Conservation (phyloP, 2,329 filamentous ascomycete genomes). For the Hymenoscyphus linearis region DNA sequence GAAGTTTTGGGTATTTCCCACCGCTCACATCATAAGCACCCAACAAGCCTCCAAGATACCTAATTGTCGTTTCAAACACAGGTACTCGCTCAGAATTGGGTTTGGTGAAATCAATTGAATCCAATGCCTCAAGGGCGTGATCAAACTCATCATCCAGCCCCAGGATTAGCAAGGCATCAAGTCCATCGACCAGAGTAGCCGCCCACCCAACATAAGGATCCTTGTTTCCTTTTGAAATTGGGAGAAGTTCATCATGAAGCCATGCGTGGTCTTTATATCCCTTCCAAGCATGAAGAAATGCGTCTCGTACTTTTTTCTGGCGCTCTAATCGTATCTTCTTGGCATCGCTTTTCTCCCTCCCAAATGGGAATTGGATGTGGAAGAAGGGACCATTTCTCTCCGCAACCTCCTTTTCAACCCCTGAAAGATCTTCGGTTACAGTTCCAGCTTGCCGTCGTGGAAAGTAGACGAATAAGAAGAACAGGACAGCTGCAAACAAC, state of each 20-base stretch:
- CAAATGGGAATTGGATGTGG: neutral
- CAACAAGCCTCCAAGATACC: slow-evolving; percentile 22
- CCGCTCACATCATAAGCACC: slow-evolving; percentile 36
- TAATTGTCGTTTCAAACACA: slow-evolving; percentile 23
- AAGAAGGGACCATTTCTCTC: neutral
- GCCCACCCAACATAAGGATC: slow-evolving; percentile 89
- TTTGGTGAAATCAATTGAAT: slow-evolving; percentile 18
- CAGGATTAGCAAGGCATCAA: slow-evolving; percentile 84
- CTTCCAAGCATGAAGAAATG: slow-evolving; percentile 48
- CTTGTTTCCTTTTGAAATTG: slow-evolving; percentile 57
- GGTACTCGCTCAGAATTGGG: slow-evolving; percentile 14
- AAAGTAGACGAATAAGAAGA: neutral
- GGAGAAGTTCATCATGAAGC: slow-evolving; percentile 77
- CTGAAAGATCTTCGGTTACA: neutral
- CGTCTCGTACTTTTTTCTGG: slow-evolving; percentile 2
- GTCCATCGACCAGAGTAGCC: slow-evolving; percentile 72
- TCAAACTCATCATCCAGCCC: slow-evolving; percentile 71
- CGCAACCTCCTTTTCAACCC: neutral
- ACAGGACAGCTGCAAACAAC: neutral
- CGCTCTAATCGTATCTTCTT: neutral
- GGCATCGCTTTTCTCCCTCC: neutral
- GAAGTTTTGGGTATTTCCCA: slow-evolving; percentile 3
- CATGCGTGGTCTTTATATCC: slow-evolving; percentile 76
- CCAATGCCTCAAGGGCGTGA: slow-evolving; percentile 61
- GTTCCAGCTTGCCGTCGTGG: neutral